phyloP scores from a whole-genome alignment of 2,329 filamentous ascomycete species.

The Tolypocladium paradoxum region DNA sequence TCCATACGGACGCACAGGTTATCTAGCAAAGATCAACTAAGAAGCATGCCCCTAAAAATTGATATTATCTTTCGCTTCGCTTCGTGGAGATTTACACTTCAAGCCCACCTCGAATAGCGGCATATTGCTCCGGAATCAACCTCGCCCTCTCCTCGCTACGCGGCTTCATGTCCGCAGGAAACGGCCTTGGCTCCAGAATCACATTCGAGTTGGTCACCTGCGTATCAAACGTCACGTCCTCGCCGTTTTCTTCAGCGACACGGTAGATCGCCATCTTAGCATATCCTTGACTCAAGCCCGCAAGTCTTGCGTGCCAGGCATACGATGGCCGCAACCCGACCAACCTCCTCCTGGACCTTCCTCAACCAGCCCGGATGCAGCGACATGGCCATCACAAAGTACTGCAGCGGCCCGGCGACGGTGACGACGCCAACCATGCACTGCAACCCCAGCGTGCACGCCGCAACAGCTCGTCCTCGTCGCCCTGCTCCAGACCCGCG shows the following conservation, averaged over 20 bases:
- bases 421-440: constrained; percentile 40
- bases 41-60: too few relatives aligned
- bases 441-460: constrained; percentile 41
- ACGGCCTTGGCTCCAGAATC: constrained; percentile 39
- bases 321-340: neutral
- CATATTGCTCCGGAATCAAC: neutral
- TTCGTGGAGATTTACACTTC: too few relatives aligned
- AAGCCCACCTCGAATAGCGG: neutral
- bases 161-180: constrained; percentile 32
- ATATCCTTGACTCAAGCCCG: constrained; percentile 48
- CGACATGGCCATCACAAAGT: constrained; percentile 41
- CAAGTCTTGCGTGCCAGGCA: constrained; percentile 13
- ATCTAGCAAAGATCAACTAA: too few relatives aligned
- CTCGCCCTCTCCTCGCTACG: constrained; percentile 15
- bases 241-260: constrained; percentile 27
- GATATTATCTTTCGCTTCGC: too few relatives aligned
- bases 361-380: constrained; percentile 41
- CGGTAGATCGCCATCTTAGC: constrained; percentile 45
- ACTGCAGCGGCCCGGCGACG: constrained; percentile 36
- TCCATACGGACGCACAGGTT: too few relatives aligned
- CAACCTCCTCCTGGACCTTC: constrained; percentile 43
- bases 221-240: constrained; percentile 30
- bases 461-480: constrained; percentile 34
- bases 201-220: constrained; percentile 41
- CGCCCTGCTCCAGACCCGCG: constrained; percentile 24